phyloP scores from a whole-genome alignment of 73 alveolate species.

The Tetrahymena thermophila region DNA sequence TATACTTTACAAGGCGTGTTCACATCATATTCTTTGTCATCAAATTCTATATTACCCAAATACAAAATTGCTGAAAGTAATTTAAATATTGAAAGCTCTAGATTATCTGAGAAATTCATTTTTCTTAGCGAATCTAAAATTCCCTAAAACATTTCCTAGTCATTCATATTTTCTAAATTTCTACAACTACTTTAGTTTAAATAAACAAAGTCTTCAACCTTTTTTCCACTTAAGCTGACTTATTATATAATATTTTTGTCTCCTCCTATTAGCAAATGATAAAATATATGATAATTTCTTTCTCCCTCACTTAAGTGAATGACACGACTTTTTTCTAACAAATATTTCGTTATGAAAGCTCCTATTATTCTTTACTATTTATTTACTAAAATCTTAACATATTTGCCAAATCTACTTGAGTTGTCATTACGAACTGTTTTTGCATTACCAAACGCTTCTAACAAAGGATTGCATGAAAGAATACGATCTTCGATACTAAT shows the following conservation, averaged over 20 bases:
- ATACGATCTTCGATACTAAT: conserved; percentile 71
- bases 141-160: conserved; percentile 53
- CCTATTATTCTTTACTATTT: conserved; percentile 74
- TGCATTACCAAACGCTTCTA: conserved; percentile 99
- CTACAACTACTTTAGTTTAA: conserved; percentile 10
- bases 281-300: conserved; percentile 94
- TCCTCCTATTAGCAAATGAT: conserved; percentile 73
- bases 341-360: conserved; percentile 80
- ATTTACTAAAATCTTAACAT: conserved; percentile 81
- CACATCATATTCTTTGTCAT: conserved; percentile 60
- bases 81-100: conserved; percentile 51
- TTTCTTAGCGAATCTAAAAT: conserved; percentile 13
- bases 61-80: conserved; percentile 54
- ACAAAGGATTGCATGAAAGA: conserved; percentile 91
- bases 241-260: conserved; percentile 26
- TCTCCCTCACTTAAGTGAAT: conserved; percentile 69
- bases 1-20: conserved; percentile 66
- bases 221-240: conserved; percentile 23
- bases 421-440: conserved; percentile 85
- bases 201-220: conserved; percentile 20
- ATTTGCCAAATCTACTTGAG: conserved; percentile 96
- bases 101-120: conserved; percentile 36
- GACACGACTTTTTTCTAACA: conserved; percentile 91
- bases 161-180: conserved; percentile 47
- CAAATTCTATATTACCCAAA: conserved; percentile 81